Conservation (phyloP, 345 rosid species). For the Eutrema heterophyllum region DNA sequence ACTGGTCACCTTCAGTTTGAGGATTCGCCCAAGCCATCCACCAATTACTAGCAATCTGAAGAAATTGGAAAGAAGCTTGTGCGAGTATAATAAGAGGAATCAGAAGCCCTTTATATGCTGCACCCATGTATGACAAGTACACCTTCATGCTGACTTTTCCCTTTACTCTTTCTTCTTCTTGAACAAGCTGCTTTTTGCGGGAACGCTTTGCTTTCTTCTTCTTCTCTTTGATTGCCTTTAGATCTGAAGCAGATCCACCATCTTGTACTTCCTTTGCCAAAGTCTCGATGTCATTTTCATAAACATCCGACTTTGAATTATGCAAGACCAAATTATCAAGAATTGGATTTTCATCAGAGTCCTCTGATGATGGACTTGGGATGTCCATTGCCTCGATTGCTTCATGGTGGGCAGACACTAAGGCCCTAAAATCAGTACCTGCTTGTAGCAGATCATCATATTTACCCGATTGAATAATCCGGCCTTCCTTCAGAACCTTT, state of each 20-base stretch:
- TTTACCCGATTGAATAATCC: conserved; percentile 90
- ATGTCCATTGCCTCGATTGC: conserved; percentile 99
- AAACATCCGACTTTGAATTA: conserved; percentile 47
- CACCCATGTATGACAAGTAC: conserved; percentile 94
- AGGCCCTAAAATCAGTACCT: conserved; percentile 88
- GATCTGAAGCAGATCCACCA: conserved; percentile 67
- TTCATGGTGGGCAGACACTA: conserved; percentile 97
- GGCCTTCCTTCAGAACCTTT: conserved; percentile 96
- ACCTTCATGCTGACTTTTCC: conserved; percentile 98
- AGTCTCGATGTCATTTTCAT: conserved; percentile 55
- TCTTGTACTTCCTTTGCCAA: conserved; percentile 90
- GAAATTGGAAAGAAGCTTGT: conserved; percentile 86
- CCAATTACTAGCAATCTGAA: conserved; percentile 98
- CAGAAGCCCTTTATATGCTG: conserved; percentile 87
- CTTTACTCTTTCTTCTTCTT: conserved; percentile 97
- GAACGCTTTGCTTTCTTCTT: conserved; percentile 85
- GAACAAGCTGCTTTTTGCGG: conserved; percentile 92
- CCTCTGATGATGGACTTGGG: conserved; percentile 79
- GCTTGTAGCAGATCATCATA: conserved; percentile 96
- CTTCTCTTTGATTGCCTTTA: conserved; percentile 60
- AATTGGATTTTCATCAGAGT: conserved; percentile 64
- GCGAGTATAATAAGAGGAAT: conserved; percentile 90
- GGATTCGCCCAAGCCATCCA: conserved; percentile 99
- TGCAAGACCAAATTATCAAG: conserved; percentile 36
- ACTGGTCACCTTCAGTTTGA: conserved; percentile 84